Evolutionary conservation across 805 yeast genomes (phyloP).

Genomic region (Barnettozyma populi): DNA sequence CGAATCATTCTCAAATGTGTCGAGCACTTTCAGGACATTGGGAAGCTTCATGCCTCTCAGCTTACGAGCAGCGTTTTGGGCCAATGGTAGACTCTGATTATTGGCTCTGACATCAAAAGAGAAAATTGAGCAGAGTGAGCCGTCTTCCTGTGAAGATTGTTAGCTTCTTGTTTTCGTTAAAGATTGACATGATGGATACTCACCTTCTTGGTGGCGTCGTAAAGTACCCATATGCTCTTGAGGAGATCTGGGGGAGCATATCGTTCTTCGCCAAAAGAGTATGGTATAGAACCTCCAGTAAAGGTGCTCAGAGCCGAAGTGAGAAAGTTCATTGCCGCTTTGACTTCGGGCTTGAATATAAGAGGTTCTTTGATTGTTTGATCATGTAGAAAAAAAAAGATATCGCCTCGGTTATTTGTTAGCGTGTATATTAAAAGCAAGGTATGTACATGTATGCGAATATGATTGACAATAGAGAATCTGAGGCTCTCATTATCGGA

Average conservation of each 20-base stretch:
- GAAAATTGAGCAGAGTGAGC: slow-evolving; percentile 54
- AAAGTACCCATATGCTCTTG: slow-evolving; percentile 55
- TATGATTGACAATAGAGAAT: too few species aligned
- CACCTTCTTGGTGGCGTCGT: slow-evolving; percentile 46
- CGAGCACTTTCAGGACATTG: slow-evolving; percentile 58
- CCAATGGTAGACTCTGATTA: slow-evolving; percentile 31
- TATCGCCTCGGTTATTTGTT: too few species aligned
- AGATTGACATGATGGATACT: slow-evolving; percentile 7
- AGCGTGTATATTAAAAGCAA: too few species aligned
- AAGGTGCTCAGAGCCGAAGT: slow-evolving; percentile 54
- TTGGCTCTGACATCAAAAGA: slow-evolving; percentile 48
- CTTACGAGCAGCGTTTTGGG: slow-evolving; percentile 40
- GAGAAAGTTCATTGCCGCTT: slow-evolving; percentile 55
- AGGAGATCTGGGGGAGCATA: slow-evolving; percentile 27
- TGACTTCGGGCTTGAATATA: too few species aligned
- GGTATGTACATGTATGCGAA: too few species aligned
- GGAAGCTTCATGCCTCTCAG: slow-evolving; percentile 61
- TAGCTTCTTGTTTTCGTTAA: neutral
- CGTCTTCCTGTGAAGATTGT: slow-evolving; percentile 41
- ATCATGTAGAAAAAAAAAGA: too few species aligned
- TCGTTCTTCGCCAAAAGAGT: slow-evolving; percentile 43
- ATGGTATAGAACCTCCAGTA: slow-evolving; percentile 56
- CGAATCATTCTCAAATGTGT: slow-evolving; percentile 57
- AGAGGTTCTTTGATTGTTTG: too few species aligned
- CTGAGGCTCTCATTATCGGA: too few species aligned